Evolutionary conservation across 306 rosid genomes (phyloP), one percentile per base, ranked within the genome.

Genomic region (Acacia melanoxylon): DNA sequence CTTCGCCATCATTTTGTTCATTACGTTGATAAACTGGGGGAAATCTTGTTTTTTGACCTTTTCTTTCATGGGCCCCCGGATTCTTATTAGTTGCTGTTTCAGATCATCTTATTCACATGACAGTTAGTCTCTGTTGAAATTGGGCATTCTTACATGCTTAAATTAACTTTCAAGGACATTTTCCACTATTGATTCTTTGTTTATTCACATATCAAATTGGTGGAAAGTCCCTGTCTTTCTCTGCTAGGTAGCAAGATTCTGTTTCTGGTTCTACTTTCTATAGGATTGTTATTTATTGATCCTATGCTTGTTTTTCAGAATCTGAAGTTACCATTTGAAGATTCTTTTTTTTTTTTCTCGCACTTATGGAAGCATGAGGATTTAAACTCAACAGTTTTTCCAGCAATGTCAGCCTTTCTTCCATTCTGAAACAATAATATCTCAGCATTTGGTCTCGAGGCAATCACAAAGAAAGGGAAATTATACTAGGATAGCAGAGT

Each of bases 251-350:
- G n/a, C n/a, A n/a, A n/a, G 66, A 59, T 40, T 80, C 63, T 56
- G 29, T 56, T 56, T 56, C 11, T 22, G n/a, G 27, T 56, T 56
- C 13, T 56, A 8, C 25, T 20, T 20, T 56, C 5, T 2, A 2
- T 56, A 56, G 1, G 63, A 56, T 56, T 56, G 13, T 56, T 20
- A 66, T 8, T 61, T 40, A 68, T 76, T 72, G 66, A 35, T 79
- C 70, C 8, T 67, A 69, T 83, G 78, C 81, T 83, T 74, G 77
- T n/a, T 67, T 74, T 78, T 15, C 74, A 33, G 25, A 72, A 14
- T 56, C 37, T 29, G 31, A 41, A 48, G 72, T 76, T 71, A 33
- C 82, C 49, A 76, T 73, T 61, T 71, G 45, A 24, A 24, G 17
- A 45, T 49, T 48, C 20, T n/a, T n/a, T n/a, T n/a, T n/a, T n/a